Evolutionary conservation across 2,329 filamentous ascomycete genomes (phyloP).

Genomic region (Plectosphaerella cucumerina): DNA sequence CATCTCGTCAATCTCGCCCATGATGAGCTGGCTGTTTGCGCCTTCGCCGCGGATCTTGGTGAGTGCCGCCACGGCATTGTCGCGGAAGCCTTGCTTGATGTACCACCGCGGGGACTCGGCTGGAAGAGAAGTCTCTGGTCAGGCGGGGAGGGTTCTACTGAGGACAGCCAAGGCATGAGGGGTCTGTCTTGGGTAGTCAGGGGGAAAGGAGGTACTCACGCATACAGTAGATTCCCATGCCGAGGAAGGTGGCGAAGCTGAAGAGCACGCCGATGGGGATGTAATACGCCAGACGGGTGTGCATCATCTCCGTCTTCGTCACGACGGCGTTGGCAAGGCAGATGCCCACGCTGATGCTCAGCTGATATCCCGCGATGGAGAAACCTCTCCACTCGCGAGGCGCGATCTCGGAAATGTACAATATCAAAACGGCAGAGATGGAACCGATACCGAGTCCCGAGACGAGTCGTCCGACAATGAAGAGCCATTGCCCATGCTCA

Average conservation of each 20-base stretch:
- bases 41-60: slow-evolving; percentile 61
- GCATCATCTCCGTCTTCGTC: slow-evolving; percentile 57
- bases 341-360: slow-evolving; percentile 71
- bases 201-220: too few relatives aligned
- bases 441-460: slow-evolving; percentile 65
- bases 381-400: slow-evolving; percentile 65
- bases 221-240: slow-evolving; percentile 21
- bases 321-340: slow-evolving; percentile 65
- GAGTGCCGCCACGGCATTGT: slow-evolving; percentile 54
- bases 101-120: slow-evolving; percentile 69
- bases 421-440: slow-evolving; percentile 62
- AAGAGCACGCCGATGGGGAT: slow-evolving; percentile 70
- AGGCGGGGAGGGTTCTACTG: background rate
- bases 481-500: slow-evolving; percentile 43
- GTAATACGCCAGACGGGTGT: slow-evolving; percentile 60
- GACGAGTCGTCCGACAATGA: slow-evolving; percentile 61
- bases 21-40: slow-evolving; percentile 59
- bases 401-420: slow-evolving; percentile 64
- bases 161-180: slow-evolving; percentile 20
- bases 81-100: slow-evolving; percentile 62
- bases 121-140: slow-evolving; percentile 33
- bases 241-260: slow-evolving; percentile 37
- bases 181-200: slow-evolving; percentile 15
- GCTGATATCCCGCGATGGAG: slow-evolving; percentile 71
- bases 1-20: slow-evolving; percentile 68